Evolutionary conservation across 1,284 basidiomycete genomes (phyloP).

Genomic region (Pascua sp.): DNA sequence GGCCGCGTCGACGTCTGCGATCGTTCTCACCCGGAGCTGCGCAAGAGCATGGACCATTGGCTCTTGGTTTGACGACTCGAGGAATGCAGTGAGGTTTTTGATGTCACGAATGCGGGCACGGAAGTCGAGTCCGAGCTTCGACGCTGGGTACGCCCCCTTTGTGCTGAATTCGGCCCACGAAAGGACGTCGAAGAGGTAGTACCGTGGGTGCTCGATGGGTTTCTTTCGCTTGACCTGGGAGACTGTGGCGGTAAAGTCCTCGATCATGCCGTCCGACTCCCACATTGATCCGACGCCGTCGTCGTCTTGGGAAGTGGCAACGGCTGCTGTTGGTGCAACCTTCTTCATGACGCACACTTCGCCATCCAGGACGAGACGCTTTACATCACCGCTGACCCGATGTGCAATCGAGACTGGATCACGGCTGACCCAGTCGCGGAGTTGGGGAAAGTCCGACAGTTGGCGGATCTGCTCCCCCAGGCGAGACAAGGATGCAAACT

Average conservation of each 20-base stretch:
- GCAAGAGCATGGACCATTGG: slow-evolving; percentile 25
- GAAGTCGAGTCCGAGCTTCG: not conserved
- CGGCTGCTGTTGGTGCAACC: not conserved
- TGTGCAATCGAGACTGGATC: slow-evolving; percentile 6
- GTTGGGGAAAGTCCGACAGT: slow-evolving; percentile 14
- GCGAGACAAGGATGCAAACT: slow-evolving; percentile 29
- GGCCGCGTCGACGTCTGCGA: slow-evolving; percentile 33
- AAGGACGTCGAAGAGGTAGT: slow-evolving; percentile 42
- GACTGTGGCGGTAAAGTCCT: slow-evolving; percentile 42
- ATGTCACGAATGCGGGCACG: not conserved
- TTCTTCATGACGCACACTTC: slow-evolving; percentile 42
- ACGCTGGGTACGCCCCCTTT: not conserved
- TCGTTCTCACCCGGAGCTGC: slow-evolving; percentile 24
- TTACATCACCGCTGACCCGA: slow-evolving; percentile 11
- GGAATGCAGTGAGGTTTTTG: slow-evolving; percentile 1
- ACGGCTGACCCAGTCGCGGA: slow-evolving; percentile 17
- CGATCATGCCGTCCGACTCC: slow-evolving; percentile 26
- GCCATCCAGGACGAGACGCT: slow-evolving; percentile 45
- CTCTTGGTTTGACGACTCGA: not conserved
- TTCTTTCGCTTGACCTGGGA: slow-evolving; percentile 29
- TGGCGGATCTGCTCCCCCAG: slow-evolving; percentile 24
- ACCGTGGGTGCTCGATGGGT: slow-evolving; percentile 27
- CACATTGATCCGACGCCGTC: slow-evolving; percentile 16
- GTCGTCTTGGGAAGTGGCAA: not conserved
- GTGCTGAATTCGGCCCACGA: slow-evolving; percentile 27